Evolutionary conservation across 306 rosid species (phyloP), one percentile per base, ranked within the genome.

Genomic region (Cicer arietinum): DNA sequence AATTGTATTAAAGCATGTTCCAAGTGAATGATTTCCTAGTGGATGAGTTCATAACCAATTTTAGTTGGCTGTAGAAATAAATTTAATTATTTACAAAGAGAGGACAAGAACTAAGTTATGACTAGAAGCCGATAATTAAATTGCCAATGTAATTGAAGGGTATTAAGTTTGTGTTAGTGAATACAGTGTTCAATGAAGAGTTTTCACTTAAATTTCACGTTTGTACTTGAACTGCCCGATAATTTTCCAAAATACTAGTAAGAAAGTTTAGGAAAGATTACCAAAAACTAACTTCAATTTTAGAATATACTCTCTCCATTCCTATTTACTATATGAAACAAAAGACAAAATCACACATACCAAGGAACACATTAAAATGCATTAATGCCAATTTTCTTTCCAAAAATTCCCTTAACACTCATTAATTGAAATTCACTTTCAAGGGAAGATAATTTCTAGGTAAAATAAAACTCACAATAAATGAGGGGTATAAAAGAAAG

Each of bases 141-240:
- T 20, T 40, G 56, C 47, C 68, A 66, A 40, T 18, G 57, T 20
- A 53, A 60, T 46, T 10, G 6, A 37, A 65, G 39, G 45, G 74
- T 71, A 68, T 37, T 53, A 44, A 12, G 59, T 54, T 78, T 63
- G 47, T n/a, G 51, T 53, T 43, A 62, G 46, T 62, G 73, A 73
- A 73, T n/a, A 13, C 13, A 37, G 39, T 30, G 37, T 60, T 45
- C 76, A 48, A 8, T 17, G 44, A 6, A 6, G 72, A 22, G 14
- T 30, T 57, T 35, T 66, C 22, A 5, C 20, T 8, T 14, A 42
- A 37, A 59, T 50, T 47, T 59, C 60, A 35, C 60, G 35, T 25
- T 25, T 14, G 10, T 35, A 12, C 41, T 43, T n/a, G 25, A 56
- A 67, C 69, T 54, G 42, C 52, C 10, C 20, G 9, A 59, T 69